Base-by-base conservation (phyloP, 805 yeast species). In the Priceomyces melissophilus region DNA sequence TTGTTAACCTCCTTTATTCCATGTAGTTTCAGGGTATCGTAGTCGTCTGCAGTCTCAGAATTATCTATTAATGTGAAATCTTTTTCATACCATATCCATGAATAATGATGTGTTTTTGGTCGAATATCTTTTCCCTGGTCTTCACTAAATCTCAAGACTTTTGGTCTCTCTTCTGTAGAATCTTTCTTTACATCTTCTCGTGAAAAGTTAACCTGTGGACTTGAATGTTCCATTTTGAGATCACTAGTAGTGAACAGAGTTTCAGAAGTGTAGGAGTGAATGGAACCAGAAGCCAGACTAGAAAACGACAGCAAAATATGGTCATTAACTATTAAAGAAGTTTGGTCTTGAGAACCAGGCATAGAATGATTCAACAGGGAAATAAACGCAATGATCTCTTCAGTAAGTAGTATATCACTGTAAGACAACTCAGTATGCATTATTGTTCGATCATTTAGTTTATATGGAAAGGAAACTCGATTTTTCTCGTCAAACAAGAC, bases 81-180 rank as follows among this genome's bases (percentile, higher is more conserved):
- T 33, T 48, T 50, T 13, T 62, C 68, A 44, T 57, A 62, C 59
- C 61, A 56, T 5, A 63, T 43, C 69, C 69, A 63, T 11, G 61
- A 50, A 39, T 41, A 51, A 34, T 52, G 52, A 25, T 30, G 30
- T 7, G 39, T 30, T 4, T 8, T 20, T 20, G 25, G 25, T 8
- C 25, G 25, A 4, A 8, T 20, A 5, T 20, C 25, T 8, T 20
- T 20, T 20, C 7, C 7, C 8, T 20, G 25, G 8, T 44, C 49
- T 29, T 53, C 56, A 11, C 50, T 35, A 38, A 53, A 47, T 8
- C 53, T 42, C 10, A 48, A 31, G 17, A 30, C 35, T 28, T 46
- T 37, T 10, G 32, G 4, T 9, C 7, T 5, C 12, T 28, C 23
- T 10, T 17, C n/a, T 10, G 13, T 20, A 17, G 17, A 34, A 3